Conservation (phyloP, 2,329 filamentous ascomycete genomes). For the Cytospora piceae region DNA sequence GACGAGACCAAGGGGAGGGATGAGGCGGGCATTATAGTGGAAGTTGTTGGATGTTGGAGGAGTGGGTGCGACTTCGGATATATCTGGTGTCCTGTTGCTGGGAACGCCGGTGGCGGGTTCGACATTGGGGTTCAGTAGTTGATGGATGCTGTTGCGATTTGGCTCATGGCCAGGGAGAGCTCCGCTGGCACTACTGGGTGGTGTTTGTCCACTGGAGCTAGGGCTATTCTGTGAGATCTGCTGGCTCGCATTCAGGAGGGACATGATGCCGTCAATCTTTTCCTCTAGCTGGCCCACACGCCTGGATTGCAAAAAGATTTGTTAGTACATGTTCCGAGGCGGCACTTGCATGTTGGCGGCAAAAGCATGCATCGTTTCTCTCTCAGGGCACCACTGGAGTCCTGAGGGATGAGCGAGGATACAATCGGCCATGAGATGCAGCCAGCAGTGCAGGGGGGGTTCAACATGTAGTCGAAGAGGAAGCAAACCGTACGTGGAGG, state of each 20-base stretch:
- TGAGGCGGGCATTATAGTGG: slow-evolving; percentile 18
- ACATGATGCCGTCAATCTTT: slow-evolving; percentile 47
- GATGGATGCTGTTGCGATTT: slow-evolving; percentile 26
- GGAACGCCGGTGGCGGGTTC: slow-evolving; percentile 1
- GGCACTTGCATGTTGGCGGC: not conserved
- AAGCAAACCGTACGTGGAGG: slow-evolving; percentile 40
- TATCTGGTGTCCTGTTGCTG: slow-evolving; percentile 13
- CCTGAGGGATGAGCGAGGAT: not conserved
- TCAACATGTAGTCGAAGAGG: not conserved
- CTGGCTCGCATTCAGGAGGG: slow-evolving; percentile 41
- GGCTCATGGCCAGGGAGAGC: slow-evolving; percentile 14
- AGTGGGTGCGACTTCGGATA: slow-evolving; percentile 11
- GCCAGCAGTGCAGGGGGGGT: not conserved
- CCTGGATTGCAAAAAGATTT: slow-evolving; percentile 31
- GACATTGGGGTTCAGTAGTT: slow-evolving; percentile 26
- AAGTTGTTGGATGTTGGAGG: slow-evolving; percentile 18
- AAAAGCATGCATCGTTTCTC: not conserved
- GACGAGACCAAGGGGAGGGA: slow-evolving; percentile 14
- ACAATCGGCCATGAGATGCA: not conserved
- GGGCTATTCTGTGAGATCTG: slow-evolving; percentile 33
- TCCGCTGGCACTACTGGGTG: slow-evolving; percentile 21
- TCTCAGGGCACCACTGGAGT: not conserved
- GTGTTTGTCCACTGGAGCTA: slow-evolving; percentile 28
- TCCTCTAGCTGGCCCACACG: slow-evolving; percentile 44
- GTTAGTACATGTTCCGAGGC: slow-evolving; percentile 13